Percentiles rank a stretch among this genome's conserved stretches.
Evolutionary conservation across 225 moss, liverwort and hornwort genomes (phyloP).

Genomic region (Physcomitrium patens): DNA sequence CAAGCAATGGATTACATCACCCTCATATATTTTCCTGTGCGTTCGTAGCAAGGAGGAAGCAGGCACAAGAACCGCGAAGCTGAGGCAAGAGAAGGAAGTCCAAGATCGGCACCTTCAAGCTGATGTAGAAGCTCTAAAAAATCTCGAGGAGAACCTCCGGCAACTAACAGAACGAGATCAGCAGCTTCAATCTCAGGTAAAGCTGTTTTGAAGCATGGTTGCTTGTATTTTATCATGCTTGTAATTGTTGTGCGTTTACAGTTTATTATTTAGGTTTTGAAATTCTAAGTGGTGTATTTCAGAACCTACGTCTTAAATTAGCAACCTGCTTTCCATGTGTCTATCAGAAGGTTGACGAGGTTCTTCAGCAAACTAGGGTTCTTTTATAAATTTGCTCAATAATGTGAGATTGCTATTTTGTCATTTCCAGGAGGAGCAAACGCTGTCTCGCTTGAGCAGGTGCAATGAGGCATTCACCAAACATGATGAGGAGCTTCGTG

Average conservation of each 20-base stretch:
- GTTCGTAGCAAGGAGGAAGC: slow-evolving; percentile 87
- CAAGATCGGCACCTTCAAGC: slow-evolving; percentile 90
- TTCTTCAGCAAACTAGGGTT: background rate
- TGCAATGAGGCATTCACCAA: slow-evolving; percentile 70
- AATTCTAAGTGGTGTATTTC: slow-evolving; percentile 2
- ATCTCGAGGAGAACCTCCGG: slow-evolving; percentile 89
- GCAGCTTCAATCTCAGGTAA: slow-evolving; percentile 76
- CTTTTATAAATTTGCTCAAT: slow-evolving; percentile 4
- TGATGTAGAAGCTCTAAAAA: slow-evolving; percentile 88
- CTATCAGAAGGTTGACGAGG: background rate
- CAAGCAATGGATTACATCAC: slow-evolving; percentile 13
- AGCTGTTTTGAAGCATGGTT: slow-evolving; percentile 7
- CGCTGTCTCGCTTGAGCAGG: slow-evolving; percentile 70
- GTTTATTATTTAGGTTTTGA: background rate
- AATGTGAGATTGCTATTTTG: slow-evolving; percentile 15
- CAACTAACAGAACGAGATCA: slow-evolving; percentile 85
- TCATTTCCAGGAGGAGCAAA: slow-evolving; percentile 65
- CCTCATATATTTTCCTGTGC: slow-evolving; percentile 13
- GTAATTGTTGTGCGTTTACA: background rate
- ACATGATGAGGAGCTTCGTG: slow-evolving; percentile 71
- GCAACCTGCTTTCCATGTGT: background rate
- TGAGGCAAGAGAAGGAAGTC: slow-evolving; percentile 92
- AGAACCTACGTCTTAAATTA: background rate
- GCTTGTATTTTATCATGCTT: background rate
- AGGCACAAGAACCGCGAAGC: slow-evolving; percentile 85